Base-by-base conservation (phyloP, 805 yeast genomes). In the Wickerhamomyces mucosus region DNA sequence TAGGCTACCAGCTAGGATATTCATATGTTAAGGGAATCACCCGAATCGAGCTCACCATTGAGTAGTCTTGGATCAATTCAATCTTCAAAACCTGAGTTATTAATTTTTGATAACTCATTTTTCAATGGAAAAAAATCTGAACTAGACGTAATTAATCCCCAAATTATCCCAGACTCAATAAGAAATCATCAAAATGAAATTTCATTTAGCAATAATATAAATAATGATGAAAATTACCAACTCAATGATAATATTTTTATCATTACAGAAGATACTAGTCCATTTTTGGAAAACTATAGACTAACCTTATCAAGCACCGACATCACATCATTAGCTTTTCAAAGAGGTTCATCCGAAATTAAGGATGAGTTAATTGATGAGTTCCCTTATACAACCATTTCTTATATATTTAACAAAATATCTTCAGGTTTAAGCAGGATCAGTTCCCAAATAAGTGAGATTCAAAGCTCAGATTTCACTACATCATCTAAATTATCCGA, bases 401-500 rank as follows among this genome's bases (percentile, higher is more conserved):
- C 6, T 8, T 23, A 13, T 16, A 16, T 16, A n/a, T 23, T 14
- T 13, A 15, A 5, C 9, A 23, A 23, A 16, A 23, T 23, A 15
- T 23, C 26, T 6, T 10, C 26, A 7, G 26, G 15, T 5, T 23
- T 23, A 16, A 16, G 16, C 15, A 23, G 15, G 26, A 8, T 13
- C 16, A 21, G 13, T 6, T 21, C 9, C 16, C 6, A 5, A n/a
- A 15, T 13, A 11, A 18, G 28, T 6, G 28, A 23, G 16, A 8
- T 14, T 21, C n/a, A n/a, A n/a, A n/a, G 15, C 26, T 33, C 43
- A 12, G 36, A 34, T 4, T 35, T 23, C 31, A 40, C 51, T 1
- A 26, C 32, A 5, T 45, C 52, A 1, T 46, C 51, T 0, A 34
- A 38, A 18, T 35, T 48, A 11, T 36, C 53, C 0, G 43, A 48